Evolutionary conservation across 176 grass and related monocot species (phyloP), one percentile per base, ranked within the genome.

Genomic region (Musa itinerans): DNA sequence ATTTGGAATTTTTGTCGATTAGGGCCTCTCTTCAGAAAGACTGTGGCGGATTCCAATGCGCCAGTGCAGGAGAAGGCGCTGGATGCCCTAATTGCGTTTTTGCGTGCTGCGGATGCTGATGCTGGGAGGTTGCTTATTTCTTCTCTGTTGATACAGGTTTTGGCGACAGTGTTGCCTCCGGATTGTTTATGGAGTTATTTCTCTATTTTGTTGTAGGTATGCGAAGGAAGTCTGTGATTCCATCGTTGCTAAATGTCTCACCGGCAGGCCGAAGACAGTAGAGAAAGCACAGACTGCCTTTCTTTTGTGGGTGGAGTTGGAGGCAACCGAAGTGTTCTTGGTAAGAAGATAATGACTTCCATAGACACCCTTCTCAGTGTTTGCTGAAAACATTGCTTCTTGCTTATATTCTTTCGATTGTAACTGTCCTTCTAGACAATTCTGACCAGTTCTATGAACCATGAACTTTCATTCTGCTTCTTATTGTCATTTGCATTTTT

Each of bases 31-130:
- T 99, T 99, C 74, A 99, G 78, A 81, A 99, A 99, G 80, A 89
- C 95, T 22, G 91, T 99, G 8, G 89, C 90, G 71, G 95, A 99
- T 81, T 89, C 95, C 24, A 99, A 99, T 69, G 95, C 95, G 11
- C 95, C 95, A 1, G 95, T 99, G 27, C 95, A 99, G 81, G 95
- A 99, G 91, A 99, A 94, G 73, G 95, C 91, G 25, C 57, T 99
- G 29, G 91, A 99, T 84, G 95, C 90, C 53, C 88, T 99, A 26
- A 83, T 94, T 78, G 88, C 88, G 11, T 99, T 99, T 78, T 84
- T 84, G 61, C 89, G 91, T 71, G 95, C 95, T 4, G 86, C 95
- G 13, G 95, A 99, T 79, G 88, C 95, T 10, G 95, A 99, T 81
- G 88, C 79, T 10, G 88, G 85, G 6, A 94, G 91, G 95, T 94